Percentiles rank a stretch among this genome's conserved stretches.
Conservation (phyloP, 768 basidiomycete species). For the Lyophyllum semitale region DNA sequence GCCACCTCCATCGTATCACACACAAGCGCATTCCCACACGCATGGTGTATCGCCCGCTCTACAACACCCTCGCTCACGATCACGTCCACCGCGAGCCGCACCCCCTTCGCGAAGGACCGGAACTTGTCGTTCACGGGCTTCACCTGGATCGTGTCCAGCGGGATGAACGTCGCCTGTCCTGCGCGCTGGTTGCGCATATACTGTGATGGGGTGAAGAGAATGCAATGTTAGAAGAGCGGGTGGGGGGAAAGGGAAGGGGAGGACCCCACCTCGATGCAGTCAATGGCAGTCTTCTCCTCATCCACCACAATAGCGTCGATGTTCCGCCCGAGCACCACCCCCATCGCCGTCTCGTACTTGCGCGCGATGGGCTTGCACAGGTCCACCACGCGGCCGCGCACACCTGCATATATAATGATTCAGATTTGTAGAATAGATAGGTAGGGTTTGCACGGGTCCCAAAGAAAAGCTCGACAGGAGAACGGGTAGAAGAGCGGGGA, state of each 20-base stretch:
- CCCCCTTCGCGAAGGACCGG: slow-evolving; percentile 87
- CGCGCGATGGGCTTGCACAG: slow-evolving; percentile 92
- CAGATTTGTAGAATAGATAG: background rate
- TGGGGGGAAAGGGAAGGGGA: background rate
- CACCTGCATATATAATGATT: slow-evolving; percentile 50
- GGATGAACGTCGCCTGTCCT: slow-evolving; percentile 97
- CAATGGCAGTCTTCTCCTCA: slow-evolving; percentile 94
- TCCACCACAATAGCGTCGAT: slow-evolving; percentile 97
- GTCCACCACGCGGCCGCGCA: slow-evolving; percentile 90
- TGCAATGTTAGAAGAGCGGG: background rate
- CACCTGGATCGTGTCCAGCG: slow-evolving; percentile 95
- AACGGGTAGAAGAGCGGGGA: background rate
- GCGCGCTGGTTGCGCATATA: slow-evolving; percentile 95
- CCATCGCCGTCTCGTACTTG: slow-evolving; percentile 91
- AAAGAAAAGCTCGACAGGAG: too few species aligned
- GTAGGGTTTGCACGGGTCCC: too few species aligned
- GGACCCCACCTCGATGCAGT: slow-evolving; percentile 84
- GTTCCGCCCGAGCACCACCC: slow-evolving; percentile 90
- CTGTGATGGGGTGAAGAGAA: slow-evolving; percentile 34
- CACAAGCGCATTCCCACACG: slow-evolving; percentile 92
- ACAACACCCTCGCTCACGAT: slow-evolving; percentile 82
- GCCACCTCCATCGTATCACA: slow-evolving; percentile 97
- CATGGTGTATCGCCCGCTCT: slow-evolving; percentile 94
- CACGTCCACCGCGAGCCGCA: slow-evolving; percentile 83
- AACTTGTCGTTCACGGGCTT: slow-evolving; percentile 95